A percentile compares a stretch with the other conserved stretches of the same genome.
Conservation (phyloP, 495 filamentous ascomycete genomes). For the Eremomyces bilateralis region DNA sequence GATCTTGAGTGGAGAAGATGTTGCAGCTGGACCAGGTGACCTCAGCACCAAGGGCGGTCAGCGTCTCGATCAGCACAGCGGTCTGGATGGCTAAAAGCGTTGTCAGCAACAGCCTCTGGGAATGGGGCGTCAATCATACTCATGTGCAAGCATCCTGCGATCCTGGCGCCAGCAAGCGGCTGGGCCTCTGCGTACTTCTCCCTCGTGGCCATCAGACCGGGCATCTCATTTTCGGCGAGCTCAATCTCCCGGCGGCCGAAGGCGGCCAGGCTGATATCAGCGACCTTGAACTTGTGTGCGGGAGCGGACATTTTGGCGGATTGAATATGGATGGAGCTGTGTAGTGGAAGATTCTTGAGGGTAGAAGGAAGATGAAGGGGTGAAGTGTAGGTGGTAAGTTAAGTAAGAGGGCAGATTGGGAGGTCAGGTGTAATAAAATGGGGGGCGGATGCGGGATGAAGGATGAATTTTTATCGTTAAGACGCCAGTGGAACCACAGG, state of each 20-base stretch:
- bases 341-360: too few relatives aligned
- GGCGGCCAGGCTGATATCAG: constrained; percentile 88
- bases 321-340: not conserved
- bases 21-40: constrained; percentile 95
- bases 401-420: too few relatives aligned
- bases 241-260: constrained; percentile 99
- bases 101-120: too few relatives aligned
- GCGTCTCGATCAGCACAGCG: constrained; percentile 94
- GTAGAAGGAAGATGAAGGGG: too few relatives aligned
- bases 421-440: too few relatives aligned
- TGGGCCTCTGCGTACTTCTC: constrained; percentile 78
- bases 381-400: too few relatives aligned
- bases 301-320: constrained; percentile 41
- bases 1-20: constrained; percentile 98
- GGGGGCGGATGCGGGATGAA: too few relatives aligned
- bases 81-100: constrained; percentile 75
- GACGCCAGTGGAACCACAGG: too few relatives aligned
- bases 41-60: constrained; percentile 82
- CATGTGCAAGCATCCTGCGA: constrained; percentile 98
- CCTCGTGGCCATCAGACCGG: constrained; percentile 89
- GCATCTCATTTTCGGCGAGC: constrained; percentile 96
- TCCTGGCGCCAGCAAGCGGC: constrained; percentile 68
- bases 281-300: constrained; percentile 90
- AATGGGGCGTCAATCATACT: constrained; percentile 27
- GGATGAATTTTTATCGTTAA: too few relatives aligned